Evolutionary conservation across 2,329 filamentous ascomycete genomes (phyloP).

Genomic region (Botrytis byssoidea): DNA sequence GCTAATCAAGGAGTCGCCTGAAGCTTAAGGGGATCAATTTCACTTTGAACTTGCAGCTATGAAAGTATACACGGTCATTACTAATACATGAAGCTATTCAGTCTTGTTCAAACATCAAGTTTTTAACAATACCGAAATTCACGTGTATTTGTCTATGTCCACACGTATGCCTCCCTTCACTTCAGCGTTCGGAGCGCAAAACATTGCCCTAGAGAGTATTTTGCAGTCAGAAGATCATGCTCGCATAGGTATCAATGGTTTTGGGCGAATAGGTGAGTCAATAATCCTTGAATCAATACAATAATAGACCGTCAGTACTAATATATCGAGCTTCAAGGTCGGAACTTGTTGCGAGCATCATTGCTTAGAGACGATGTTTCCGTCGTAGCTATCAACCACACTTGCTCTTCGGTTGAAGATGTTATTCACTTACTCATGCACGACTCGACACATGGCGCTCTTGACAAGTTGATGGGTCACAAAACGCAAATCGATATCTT

Average conservation of each 20-base stretch:
- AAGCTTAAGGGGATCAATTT: not conserved
- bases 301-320: not conserved
- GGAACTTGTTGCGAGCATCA: not conserved
- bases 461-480: not conserved
- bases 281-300: not conserved
- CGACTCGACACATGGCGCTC: not conserved
- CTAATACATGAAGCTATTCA: not conserved
- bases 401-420: not conserved
- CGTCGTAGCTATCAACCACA: not conserved
- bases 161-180: not conserved
- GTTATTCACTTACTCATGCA: not conserved
- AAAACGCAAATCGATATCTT: not conserved
- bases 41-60: not conserved
- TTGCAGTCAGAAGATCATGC: not conserved
- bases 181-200: not conserved
- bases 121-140: not conserved
- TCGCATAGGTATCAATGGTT: not conserved
- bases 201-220: not conserved
- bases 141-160: not conserved
- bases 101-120: not conserved
- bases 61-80: not conserved
- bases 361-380: not conserved
- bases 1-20: not conserved
- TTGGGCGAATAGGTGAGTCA: not conserved
- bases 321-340: not conserved